Conservation (phyloP, 2,329 filamentous ascomycete species). For the Pseudocercospora crystallina region DNA sequence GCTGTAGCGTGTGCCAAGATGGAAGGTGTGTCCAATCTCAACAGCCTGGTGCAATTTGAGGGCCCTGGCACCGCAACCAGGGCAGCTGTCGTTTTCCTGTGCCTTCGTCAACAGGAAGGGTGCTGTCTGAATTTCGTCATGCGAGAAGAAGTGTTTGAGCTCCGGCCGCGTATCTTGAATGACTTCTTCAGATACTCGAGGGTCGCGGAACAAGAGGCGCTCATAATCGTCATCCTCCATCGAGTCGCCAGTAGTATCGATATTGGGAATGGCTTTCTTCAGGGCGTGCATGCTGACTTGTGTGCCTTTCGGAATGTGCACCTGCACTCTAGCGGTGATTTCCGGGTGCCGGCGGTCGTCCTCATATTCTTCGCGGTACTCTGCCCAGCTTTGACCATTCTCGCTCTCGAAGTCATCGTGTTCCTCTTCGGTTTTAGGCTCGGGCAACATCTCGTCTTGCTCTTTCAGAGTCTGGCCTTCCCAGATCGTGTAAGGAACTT, state of each 20-base stretch:
- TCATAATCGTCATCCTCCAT: too few relatives aligned
- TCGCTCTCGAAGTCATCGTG: not conserved
- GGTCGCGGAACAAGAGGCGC: slow-evolving; percentile 9
- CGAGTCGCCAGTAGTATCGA: slow-evolving; percentile 56
- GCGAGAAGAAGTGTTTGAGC: too few relatives aligned
- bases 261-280: slow-evolving; percentile 63
- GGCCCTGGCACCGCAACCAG: slow-evolving; percentile 60
- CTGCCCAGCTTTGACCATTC: not conserved
- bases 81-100: slow-evolving; percentile 68
- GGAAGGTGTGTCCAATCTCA: slow-evolving; percentile 93
- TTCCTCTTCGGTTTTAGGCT: not conserved
- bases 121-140: slow-evolving; percentile 6
- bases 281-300: slow-evolving; percentile 62
- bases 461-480: slow-evolving; percentile 8
- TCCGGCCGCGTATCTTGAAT: slow-evolving; percentile 1
- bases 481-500: slow-evolving; percentile 16
- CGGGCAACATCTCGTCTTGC: not conserved
- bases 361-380: not conserved
- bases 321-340: slow-evolving; percentile 29
- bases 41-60: slow-evolving; percentile 71
- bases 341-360: slow-evolving; percentile 24
- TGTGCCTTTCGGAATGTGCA: slow-evolving; percentile 46
- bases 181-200: slow-evolving; percentile 12
- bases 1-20: slow-evolving; percentile 87
- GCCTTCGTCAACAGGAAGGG: slow-evolving; percentile 65